Percentiles rank a stretch among this genome's conserved stretches.
phyloP scores from a whole-genome alignment of 1,284 basidiomycete species.

The Phenoliferia sp. region DNA sequence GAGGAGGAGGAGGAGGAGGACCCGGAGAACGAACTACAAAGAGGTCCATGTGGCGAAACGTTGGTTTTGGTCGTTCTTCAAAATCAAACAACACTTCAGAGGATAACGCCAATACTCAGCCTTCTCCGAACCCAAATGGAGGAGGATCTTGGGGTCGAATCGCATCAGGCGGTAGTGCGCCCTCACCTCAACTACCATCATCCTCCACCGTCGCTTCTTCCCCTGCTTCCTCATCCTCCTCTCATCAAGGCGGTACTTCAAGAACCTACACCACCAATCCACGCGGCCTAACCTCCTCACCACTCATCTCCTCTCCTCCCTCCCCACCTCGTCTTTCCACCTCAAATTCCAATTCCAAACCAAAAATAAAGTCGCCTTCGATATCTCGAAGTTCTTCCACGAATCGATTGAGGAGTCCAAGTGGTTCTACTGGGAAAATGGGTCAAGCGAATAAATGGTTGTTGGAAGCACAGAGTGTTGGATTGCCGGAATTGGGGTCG shows the following conservation, averaged over 20 bases:
- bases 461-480: constrained; percentile 5
- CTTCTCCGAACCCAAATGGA: neutral
- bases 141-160: too few species aligned
- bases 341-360: neutral
- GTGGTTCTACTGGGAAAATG: neutral
- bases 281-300: too few species aligned
- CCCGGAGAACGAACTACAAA: neutral
- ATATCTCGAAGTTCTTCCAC: neutral
- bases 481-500: too few species aligned
- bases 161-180: too few species aligned
- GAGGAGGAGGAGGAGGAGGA: neutral
- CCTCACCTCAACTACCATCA: too few species aligned
- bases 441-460: constrained; percentile 5
- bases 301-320: neutral
- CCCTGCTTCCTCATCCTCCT: too few species aligned
- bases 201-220: too few species aligned
- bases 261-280: too few species aligned
- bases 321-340: neutral
- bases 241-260: too few species aligned
- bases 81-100: neutral
- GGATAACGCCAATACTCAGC: neutral
- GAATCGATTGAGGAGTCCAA: neutral
- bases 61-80: neutral
- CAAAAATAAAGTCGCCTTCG: neutral
- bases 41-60: neutral